Evolutionary conservation across 345 rosid genomes (phyloP).

Genomic region (Adansonia digitata): DNA sequence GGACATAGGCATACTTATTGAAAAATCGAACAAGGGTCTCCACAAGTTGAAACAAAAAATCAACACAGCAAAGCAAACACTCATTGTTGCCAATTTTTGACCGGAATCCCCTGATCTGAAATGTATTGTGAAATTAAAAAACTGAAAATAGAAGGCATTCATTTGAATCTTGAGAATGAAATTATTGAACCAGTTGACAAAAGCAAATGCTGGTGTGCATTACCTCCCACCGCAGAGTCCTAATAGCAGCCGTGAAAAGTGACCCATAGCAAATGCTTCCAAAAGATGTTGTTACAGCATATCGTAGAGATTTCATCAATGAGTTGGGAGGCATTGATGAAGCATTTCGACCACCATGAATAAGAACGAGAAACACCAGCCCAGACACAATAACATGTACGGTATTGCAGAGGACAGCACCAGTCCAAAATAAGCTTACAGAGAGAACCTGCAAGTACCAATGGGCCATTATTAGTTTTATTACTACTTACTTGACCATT

Average conservation of each 20-base stretch:
- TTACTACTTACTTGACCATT: slow-evolving; percentile 2
- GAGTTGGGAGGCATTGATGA: slow-evolving; percentile 71
- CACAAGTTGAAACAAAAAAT: slow-evolving; percentile 83
- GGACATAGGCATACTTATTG: slow-evolving; percentile 93
- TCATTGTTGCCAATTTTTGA: slow-evolving; percentile 95
- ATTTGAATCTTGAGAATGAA: slow-evolving; percentile 2
- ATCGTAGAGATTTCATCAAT: slow-evolving; percentile 56
- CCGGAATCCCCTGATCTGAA: slow-evolving; percentile 86
- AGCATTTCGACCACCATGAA: slow-evolving; percentile 70
- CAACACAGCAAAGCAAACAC: slow-evolving; percentile 92
- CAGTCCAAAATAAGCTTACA: slow-evolving; percentile 95
- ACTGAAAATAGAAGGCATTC: slow-evolving; percentile 3
- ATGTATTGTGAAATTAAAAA: slow-evolving; percentile 11
- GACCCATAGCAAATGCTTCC: slow-evolving; percentile 98
- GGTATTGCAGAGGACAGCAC: slow-evolving; percentile 87
- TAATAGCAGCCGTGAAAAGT: slow-evolving; percentile 89
- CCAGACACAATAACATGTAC: slow-evolving; percentile 97
- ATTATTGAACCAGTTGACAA: background rate
- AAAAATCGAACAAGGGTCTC: slow-evolving; percentile 98
- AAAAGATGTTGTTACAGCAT: slow-evolving; percentile 85
- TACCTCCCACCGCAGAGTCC: slow-evolving; percentile 98
- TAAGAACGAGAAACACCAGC: slow-evolving; percentile 85
- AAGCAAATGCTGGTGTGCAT: slow-evolving; percentile 6
- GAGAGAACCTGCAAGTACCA: slow-evolving; percentile 68
- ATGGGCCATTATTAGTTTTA: slow-evolving; percentile 20